Percentiles rank a stretch among this genome's conserved stretches.
Conservation (phyloP, 164 flowering plant species). For the Macadamia integrifolia region DNA sequence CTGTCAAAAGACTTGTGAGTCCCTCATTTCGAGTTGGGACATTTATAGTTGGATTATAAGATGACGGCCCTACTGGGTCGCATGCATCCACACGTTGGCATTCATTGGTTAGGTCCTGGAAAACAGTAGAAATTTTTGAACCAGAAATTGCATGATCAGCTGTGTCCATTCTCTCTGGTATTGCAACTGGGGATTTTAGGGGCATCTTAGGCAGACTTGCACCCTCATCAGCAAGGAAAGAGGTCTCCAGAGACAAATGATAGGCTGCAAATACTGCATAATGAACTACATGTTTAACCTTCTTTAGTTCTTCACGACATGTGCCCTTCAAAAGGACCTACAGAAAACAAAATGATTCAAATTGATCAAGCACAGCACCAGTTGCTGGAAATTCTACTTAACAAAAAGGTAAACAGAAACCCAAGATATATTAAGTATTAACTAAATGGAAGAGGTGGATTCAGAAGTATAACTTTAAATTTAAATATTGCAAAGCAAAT, state of each 20-base stretch:
- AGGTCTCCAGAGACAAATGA: constrained; percentile 88
- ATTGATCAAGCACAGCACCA: neutral
- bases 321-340: constrained; percentile 79
- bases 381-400: neutral
- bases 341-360: constrained; percentile 11
- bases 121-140: constrained; percentile 16
- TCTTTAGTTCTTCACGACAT: constrained; percentile 65
- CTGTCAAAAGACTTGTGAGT: constrained; percentile 17
- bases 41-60: constrained; percentile 1
- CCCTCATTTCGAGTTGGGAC: constrained; percentile 17
- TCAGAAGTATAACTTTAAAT: too few relatives aligned
- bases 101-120: constrained; percentile 15
- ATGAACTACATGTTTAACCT: constrained; percentile 80
- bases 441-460: too few relatives aligned
- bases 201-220: constrained; percentile 63
- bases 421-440: too few relatives aligned
- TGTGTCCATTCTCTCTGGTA: constrained; percentile 29
- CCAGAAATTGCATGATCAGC: constrained; percentile 27
- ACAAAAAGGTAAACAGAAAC: neutral
- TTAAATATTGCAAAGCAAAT: too few relatives aligned
- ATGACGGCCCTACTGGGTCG: neutral
- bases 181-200: constrained; percentile 28
- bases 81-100: constrained; percentile 8
- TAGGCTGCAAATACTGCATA: constrained; percentile 94
- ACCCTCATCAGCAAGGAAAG: constrained; percentile 97